Evolutionary conservation across 257 asterid species (phyloP), one percentile per base, ranked within the genome.

Genomic region (Orobanche coerulescens): DNA sequence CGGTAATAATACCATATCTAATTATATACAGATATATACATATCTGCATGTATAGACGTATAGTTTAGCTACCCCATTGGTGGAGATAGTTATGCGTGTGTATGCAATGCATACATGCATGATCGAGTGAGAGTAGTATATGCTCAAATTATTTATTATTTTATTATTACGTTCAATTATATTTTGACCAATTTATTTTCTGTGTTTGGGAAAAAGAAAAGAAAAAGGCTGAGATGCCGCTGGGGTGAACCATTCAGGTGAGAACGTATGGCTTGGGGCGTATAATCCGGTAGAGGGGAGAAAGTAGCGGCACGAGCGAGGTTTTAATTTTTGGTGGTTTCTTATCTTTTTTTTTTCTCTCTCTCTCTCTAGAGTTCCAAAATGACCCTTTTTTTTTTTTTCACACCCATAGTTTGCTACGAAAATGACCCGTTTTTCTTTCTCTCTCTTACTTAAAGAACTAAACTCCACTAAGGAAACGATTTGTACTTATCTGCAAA

Each of bases 191-290:
- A 70, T 9, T 68, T n/a, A n/a, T n/a, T 61, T 25, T 64, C 20
- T 40, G 24, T 37, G 53, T 48, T 56, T 1, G 3, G 15, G 19
- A 39, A 31, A 5, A 7, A 34, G 18, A 60, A 50, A 22, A 34
- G 15, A n/a, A 24, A 72, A 70, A 72, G 72, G 69, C 76, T 68
- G 84, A 42, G 62, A 62, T 87, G 78, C 97, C 95, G 95, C 77
- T 73, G 7, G 65, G 13, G 23, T 63, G 28, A 26, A 65, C 97
- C 97, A 90, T 62, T 83, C 58, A 79, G 72, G 65, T 75, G 64
- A 36, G 71, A 69, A 73, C 95, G 89, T 78, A 81, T 79, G 95
- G 85, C 62, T 57, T 66, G 44, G 61, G 79, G 85, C 83, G 79
- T 79, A 87, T 61, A 78, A 73, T 72, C 75, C 83, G 94, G 93